Base-by-base conservation (phyloP, 208 protist species). In the Phytomonas francai region DNA sequence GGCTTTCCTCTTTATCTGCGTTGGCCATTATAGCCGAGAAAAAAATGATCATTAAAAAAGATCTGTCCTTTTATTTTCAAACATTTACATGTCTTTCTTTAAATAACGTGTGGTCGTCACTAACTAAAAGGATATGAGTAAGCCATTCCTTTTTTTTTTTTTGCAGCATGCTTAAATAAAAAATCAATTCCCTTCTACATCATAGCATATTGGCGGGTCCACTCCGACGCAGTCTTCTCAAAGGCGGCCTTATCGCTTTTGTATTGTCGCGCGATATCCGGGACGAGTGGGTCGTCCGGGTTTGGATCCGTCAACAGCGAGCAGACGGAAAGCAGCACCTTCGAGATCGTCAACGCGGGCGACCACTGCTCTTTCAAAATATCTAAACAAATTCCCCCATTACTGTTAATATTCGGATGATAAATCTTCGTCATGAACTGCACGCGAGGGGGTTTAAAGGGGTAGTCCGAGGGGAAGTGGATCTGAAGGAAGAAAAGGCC, bases 251-350 rank as follows among this genome's bases (percentile, higher is more conserved):
- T 87, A 81, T 98, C 88, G 33, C 76, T 89, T 83, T 98, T 98
- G 85, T 98, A 99, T 74, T 98, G 76, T 33, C 96, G 82, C 42
- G 98, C 98, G 81, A 99, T 99, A 75, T 99, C 97, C 28, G 97
- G 97, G 54, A 99, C 97, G 9, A 99, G 89, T 71, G 98, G 98
- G 91, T 99, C 98, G 68, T 99, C 97, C 54, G 98, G 97, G 84
- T 99, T 99, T n/a, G 98, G 98, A 74, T 99, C 98, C 51, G 97
- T 98, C 29, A 99, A 88, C 68, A 99, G 77, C 42, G 97, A 98
- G 78, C 92, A 98, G 72, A 99, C 95, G 19, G 98, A 99, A 25
- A 99, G 87, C 69, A 99, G 82, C 62, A 99, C 98, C 79, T 98
- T 98, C 45, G 95, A 97, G 65, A 99, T 99, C 19, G 98, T 99